Percentiles rank a stretch among this genome's conserved stretches.
Evolutionary conservation across 176 grass and related monocot species (phyloP).

Genomic region (Thinopyrum elongatum): DNA sequence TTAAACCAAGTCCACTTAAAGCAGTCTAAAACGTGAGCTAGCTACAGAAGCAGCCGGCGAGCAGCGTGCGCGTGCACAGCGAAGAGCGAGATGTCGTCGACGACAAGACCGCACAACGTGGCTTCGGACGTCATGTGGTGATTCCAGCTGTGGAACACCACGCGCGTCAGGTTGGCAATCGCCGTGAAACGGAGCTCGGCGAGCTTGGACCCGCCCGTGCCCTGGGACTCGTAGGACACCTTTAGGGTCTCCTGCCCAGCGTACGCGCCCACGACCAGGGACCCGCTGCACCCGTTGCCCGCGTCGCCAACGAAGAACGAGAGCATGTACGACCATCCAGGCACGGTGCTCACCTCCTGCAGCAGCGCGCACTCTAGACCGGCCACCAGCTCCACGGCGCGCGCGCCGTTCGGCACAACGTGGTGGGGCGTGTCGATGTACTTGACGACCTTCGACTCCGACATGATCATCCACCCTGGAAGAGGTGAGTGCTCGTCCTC

Average conservation of each 20-base stretch:
- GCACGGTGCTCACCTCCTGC: slow-evolving; percentile 42
- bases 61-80: no score
- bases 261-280: slow-evolving; percentile 42
- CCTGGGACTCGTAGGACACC: slow-evolving; percentile 16
- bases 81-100: no score
- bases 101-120: not conserved
- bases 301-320: slow-evolving; percentile 52
- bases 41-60: no score
- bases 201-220: not conserved
- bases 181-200: slow-evolving; percentile 43
- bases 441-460: slow-evolving; percentile 45
- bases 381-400: slow-evolving; percentile 56
- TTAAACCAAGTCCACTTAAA: no score
- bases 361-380: slow-evolving; percentile 49
- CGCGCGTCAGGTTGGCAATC: slow-evolving; percentile 15
- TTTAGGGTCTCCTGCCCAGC: slow-evolving; percentile 10
- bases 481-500: no score
- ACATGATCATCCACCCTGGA: slow-evolving; percentile 26
- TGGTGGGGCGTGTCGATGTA: slow-evolving; percentile 51
- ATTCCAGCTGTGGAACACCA: slow-evolving; percentile 43
- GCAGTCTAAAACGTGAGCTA: no score
- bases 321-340: slow-evolving; percentile 31
- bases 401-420: slow-evolving; percentile 40
- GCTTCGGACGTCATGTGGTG: slow-evolving; percentile 30
- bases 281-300: slow-evolving; percentile 17